A percentile compares a stretch with the other conserved stretches of the same genome.
Conservation (phyloP, 345 rosid species). For the Aquilaria sinensis region DNA sequence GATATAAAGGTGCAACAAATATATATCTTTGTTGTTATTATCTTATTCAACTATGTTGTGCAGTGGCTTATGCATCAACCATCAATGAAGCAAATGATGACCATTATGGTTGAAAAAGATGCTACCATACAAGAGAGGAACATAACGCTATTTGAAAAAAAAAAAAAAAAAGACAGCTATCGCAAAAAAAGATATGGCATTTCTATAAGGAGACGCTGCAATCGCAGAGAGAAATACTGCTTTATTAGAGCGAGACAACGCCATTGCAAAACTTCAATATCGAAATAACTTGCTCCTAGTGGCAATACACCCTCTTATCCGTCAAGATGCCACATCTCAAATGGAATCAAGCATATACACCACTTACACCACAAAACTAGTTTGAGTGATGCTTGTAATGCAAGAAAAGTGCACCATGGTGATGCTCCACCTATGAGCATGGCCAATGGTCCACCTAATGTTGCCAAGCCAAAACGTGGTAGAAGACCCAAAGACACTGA, state of each 20-base stretch:
- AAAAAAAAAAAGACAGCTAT: conserved; percentile 61
- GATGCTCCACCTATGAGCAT: conserved; percentile 43
- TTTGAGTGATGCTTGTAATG: conserved; percentile 45
- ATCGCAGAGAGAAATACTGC: conserved; percentile 93
- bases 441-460: conserved; percentile 30
- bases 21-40: no score
- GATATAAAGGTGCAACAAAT: no score
- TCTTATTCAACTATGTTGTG: conserved; percentile 6
- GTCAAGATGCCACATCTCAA: conserved; percentile 78
- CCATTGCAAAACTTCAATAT: conserved; percentile 76
- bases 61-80: conserved; percentile 99
- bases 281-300: conserved; percentile 63
- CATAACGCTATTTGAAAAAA: conserved; percentile 62
- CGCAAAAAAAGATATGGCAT: conserved; percentile 92
- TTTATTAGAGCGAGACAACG: conserved; percentile 79
- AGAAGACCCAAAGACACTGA: conserved; percentile 64
- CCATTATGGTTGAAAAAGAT: conserved; percentile 94
- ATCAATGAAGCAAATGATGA: conserved; percentile 99
- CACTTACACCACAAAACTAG: conserved; percentile 52
- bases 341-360: conserved; percentile 84
- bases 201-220: conserved; percentile 90
- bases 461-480: conserved; percentile 60
- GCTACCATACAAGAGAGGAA: conserved; percentile 92
- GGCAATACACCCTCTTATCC: conserved; percentile 57
- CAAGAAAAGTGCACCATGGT: conserved; percentile 53